Conservation (phyloP, 2,329 filamentous ascomycete genomes). For the Ceratocystis papillata region DNA sequence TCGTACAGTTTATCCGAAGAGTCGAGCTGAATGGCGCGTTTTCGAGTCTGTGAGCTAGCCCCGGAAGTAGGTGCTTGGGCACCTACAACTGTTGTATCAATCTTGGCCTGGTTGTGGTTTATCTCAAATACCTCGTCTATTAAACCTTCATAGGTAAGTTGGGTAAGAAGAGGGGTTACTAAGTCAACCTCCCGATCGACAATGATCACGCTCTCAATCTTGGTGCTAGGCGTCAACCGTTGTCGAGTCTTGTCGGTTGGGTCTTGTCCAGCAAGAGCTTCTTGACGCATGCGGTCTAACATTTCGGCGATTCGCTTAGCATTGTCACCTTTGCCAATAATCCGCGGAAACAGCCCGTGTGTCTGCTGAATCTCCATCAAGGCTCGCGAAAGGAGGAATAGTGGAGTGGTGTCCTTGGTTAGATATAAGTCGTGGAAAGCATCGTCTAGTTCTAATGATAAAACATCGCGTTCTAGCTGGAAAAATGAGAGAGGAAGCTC, state of each 20-base stretch:
- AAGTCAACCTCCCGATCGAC: conserved; percentile 94
- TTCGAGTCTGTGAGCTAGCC: conserved; percentile 52
- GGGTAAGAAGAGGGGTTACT: conserved; percentile 81
- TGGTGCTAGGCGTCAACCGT: conserved; percentile 72
- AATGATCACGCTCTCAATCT: conserved; percentile 82
- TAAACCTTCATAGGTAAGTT: conserved; percentile 91
- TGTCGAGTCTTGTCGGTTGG: conserved; percentile 49
- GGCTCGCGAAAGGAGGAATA: conserved; percentile 78
- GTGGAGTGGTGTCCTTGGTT: conserved; percentile 80
- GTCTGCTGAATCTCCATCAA: conserved; percentile 89
- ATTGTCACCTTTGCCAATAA: conserved; percentile 92
- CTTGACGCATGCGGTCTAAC: conserved; percentile 81
- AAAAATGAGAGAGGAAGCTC: conserved; percentile 86
- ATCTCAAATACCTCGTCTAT: conserved; percentile 92
- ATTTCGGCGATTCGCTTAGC: conserved; percentile 80
- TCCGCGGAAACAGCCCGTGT: conserved; percentile 86
- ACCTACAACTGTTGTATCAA: conserved; percentile 82
- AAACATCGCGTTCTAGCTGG: conserved; percentile 77
- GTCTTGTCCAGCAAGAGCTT: conserved; percentile 70
- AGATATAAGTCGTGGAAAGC: conserved; percentile 81
- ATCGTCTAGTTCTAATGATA: conserved; percentile 82
- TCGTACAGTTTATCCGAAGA: conserved; percentile 80
- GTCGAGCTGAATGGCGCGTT: conserved; percentile 81
- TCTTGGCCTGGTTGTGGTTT: conserved; percentile 81
- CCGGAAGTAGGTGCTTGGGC: conserved; percentile 50